These are phyloP conservation scores for Aspergillus wentii DNA, from an alignment of 495 filamentous ascomycete species.

Conservation along the genomic window DNA sequence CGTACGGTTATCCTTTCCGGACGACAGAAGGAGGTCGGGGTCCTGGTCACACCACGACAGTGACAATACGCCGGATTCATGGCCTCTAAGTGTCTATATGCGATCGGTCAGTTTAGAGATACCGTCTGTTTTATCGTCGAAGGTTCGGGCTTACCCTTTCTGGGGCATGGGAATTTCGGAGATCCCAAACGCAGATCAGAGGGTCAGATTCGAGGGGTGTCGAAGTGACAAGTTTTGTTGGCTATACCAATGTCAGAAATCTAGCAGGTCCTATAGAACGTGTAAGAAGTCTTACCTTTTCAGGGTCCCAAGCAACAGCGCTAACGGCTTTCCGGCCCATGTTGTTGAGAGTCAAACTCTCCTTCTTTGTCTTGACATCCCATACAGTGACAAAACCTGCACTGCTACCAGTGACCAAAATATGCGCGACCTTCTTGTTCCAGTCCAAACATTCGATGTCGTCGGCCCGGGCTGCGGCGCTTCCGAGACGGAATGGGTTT, in stretches of 20 bases:
- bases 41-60: conserved; percentile 96
- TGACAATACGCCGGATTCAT: conserved; percentile 89
- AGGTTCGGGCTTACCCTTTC: conserved; percentile 53
- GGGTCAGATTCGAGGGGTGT: conserved; percentile 89
- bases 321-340: conserved; percentile 87
- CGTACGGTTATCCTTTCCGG: conserved; percentile 93
- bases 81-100: conserved; percentile 66
- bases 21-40: conserved; percentile 83
- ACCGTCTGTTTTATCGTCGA: not conserved
- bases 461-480: conserved; percentile 79
- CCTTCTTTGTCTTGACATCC: conserved; percentile 96
- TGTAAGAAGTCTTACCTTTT: conserved; percentile 44
- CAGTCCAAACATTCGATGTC: conserved; percentile 95
- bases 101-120: conserved; percentile 7
- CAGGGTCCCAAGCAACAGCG: conserved; percentile 94
- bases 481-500: conserved; percentile 85
- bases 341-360: conserved; percentile 92
- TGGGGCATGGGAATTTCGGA: conserved; percentile 92
- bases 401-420: conserved; percentile 88
- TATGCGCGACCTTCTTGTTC: conserved; percentile 98
- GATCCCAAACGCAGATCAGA: conserved; percentile 86
- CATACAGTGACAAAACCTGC: conserved; percentile 97
- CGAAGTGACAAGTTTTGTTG: conserved; percentile 88
- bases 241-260: conserved; percentile 31
- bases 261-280: not conserved